Percentiles rank a stretch among this genome's conserved stretches.
Conservation (phyloP, 331 rosid genomes). For the Stylosanthes scabra region DNA sequence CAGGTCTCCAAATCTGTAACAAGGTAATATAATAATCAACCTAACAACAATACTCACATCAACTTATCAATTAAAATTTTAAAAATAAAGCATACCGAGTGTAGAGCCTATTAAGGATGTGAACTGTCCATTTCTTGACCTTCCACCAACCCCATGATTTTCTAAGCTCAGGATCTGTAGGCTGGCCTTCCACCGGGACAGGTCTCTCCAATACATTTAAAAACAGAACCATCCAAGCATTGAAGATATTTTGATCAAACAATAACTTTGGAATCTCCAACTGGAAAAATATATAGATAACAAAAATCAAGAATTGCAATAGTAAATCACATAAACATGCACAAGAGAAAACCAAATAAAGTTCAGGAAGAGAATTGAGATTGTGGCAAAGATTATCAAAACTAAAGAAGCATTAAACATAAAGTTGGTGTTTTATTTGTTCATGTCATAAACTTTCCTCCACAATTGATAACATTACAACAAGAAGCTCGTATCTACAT, state of each 20-base stretch:
- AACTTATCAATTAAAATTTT: background rate
- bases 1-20: constrained; percentile 88
- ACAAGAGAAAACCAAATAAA: constrained; percentile 11
- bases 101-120: constrained; percentile 86
- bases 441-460: background rate
- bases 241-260: constrained; percentile 80
- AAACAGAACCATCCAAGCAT: constrained; percentile 95
- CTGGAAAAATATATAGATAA: constrained; percentile 56
- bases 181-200: constrained; percentile 94
- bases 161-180: constrained; percentile 79
- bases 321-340: constrained; percentile 12
- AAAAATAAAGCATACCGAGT: constrained; percentile 65
- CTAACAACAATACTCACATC: background rate
- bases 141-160: constrained; percentile 99
- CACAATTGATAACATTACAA: background rate
- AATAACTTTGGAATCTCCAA: constrained; percentile 96
- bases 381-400: background rate
- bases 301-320: constrained; percentile 15
- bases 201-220: constrained; percentile 85
- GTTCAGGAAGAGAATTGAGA: constrained; percentile 12
- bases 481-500: constrained; percentile 33
- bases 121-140: constrained; percentile 99
- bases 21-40: constrained; percentile 17
- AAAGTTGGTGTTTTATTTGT: background rate
- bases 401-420: constrained; percentile 19